Evolutionary conservation across 192 early-diverging fungal species (phyloP).

Genomic region (Diversispora eburnea): DNA sequence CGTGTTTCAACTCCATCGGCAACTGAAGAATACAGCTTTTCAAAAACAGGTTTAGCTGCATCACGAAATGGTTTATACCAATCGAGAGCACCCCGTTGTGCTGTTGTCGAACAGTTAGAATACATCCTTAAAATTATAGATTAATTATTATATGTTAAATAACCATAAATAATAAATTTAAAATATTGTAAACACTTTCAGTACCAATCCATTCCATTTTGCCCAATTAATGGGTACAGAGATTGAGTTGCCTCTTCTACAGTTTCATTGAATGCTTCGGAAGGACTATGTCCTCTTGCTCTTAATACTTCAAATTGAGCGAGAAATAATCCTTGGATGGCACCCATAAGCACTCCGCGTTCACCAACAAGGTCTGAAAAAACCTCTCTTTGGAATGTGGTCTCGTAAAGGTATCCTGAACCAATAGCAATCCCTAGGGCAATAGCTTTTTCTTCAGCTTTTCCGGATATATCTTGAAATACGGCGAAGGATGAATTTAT

Average conservation of each 20-base stretch:
- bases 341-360: slow-evolving; percentile 97
- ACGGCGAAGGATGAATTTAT: slow-evolving; percentile 98
- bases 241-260: slow-evolving; percentile 99
- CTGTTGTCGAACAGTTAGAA: slow-evolving; percentile 95
- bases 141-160: background rate
- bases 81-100: slow-evolving; percentile 94
- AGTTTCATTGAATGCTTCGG: slow-evolving; percentile 99
- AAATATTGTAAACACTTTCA: background rate
- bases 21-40: slow-evolving; percentile 83
- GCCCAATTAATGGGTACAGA: slow-evolving; percentile 91
- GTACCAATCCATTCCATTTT: slow-evolving; percentile 85
- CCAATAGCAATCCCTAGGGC: slow-evolving; percentile 93
- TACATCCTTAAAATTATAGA: slow-evolving; percentile 77
- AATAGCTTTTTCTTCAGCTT: slow-evolving; percentile 89
- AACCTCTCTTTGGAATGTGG: slow-evolving; percentile 95
- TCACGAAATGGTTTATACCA: slow-evolving; percentile 94
- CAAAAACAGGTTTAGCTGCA: slow-evolving; percentile 91
- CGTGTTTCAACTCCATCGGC: slow-evolving; percentile 85
- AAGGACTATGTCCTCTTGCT: slow-evolving; percentile 90
- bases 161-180: background rate
- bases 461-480: slow-evolving; percentile 88
- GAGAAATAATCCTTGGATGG: slow-evolving; percentile 92
- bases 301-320: slow-evolving; percentile 97
- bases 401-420: slow-evolving; percentile 96
- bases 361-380: slow-evolving; percentile 95